phyloP scores from a whole-genome alignment of 2,329 filamentous ascomycete genomes.

The Huntiella abstrusa region DNA sequence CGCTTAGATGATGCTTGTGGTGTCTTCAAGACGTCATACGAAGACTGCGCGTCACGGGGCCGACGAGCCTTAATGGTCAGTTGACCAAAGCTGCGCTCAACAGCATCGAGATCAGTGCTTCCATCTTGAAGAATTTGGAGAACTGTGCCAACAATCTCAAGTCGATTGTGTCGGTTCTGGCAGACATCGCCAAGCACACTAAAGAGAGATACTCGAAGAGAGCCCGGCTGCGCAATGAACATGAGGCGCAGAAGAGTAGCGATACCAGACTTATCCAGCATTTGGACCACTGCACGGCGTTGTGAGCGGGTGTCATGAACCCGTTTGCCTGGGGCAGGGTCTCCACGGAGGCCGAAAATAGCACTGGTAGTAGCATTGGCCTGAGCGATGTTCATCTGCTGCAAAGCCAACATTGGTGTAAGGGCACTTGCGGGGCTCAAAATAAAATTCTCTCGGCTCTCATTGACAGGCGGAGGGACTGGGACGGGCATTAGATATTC shows the following conservation, averaged over 20 bases:
- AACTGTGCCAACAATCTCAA: slow-evolving; percentile 82
- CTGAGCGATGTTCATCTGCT: too few species aligned
- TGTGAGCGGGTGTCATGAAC: slow-evolving; percentile 21
- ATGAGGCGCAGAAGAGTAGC: slow-evolving; percentile 94
- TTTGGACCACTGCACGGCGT: slow-evolving; percentile 64
- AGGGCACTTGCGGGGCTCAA: too few species aligned
- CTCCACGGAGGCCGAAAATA: background rate
- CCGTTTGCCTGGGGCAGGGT: background rate
- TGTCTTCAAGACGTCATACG: slow-evolving; percentile 46
- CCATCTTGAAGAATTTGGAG: slow-evolving; percentile 91
- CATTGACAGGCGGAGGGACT: too few species aligned
- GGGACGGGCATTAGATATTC: too few species aligned
- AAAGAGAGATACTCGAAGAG: slow-evolving; percentile 66
- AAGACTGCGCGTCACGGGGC: slow-evolving; percentile 40
- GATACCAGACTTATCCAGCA: slow-evolving; percentile 89
- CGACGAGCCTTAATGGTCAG: slow-evolving; percentile 82
- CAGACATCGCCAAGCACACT: slow-evolving; percentile 80
- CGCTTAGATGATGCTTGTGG: slow-evolving; percentile 58
- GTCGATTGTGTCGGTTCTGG: slow-evolving; percentile 87
- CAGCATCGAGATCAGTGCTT: slow-evolving; percentile 76
- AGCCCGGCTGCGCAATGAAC: slow-evolving; percentile 88
- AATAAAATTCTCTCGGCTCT: too few species aligned
- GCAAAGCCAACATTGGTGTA: background rate
- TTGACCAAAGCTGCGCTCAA: slow-evolving; percentile 89
- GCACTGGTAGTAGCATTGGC: background rate